Evolutionary conservation across 768 basidiomycete genomes (phyloP).

Genomic region (Mycena capillaripes): DNA sequence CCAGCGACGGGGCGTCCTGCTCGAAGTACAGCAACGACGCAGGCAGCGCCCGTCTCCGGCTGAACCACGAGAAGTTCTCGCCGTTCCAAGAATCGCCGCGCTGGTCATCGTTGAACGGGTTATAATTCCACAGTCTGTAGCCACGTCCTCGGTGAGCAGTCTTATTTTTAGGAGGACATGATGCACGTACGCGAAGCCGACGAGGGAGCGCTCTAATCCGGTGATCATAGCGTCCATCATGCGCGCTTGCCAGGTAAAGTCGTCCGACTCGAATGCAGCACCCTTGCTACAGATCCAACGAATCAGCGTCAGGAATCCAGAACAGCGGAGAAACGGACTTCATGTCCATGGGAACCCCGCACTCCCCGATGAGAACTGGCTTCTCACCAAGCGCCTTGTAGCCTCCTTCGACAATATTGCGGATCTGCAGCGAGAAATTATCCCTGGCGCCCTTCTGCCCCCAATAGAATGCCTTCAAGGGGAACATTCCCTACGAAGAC

Average conservation of each 20-base stretch:
- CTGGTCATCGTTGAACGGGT: constrained; percentile 85
- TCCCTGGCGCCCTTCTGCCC: constrained; percentile 85
- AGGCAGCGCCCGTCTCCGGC: constrained; percentile 69
- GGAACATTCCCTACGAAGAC: constrained; percentile 82
- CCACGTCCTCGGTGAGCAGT: not conserved
- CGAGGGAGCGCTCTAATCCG: constrained; percentile 80
- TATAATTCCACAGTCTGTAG: constrained; percentile 93
- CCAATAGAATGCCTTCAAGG: constrained; percentile 87
- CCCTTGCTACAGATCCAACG: constrained; percentile 61
- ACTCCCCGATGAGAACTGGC: constrained; percentile 92
- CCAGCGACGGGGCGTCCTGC: constrained; percentile 78
- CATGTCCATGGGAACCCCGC: constrained; percentile 97
- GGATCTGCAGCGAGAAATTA: constrained; percentile 88
- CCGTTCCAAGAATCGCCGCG: constrained; percentile 94
- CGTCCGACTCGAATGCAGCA: constrained; percentile 77
- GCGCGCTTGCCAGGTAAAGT: constrained; percentile 85
- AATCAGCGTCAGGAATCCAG: not conserved
- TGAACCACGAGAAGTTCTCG: constrained; percentile 98
- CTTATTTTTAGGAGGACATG: not conserved
- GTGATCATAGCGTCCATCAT: constrained; percentile 97
- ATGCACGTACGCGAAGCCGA: constrained; percentile 86
- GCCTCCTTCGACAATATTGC: constrained; percentile 79
- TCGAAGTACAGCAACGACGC: constrained; percentile 67
- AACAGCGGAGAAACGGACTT: constrained; percentile 72
- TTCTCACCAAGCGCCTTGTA: constrained; percentile 81